phyloP scores from a whole-genome alignment of 2,329 filamentous ascomycete genomes.

The Fusarium pseudoanthophilum region DNA sequence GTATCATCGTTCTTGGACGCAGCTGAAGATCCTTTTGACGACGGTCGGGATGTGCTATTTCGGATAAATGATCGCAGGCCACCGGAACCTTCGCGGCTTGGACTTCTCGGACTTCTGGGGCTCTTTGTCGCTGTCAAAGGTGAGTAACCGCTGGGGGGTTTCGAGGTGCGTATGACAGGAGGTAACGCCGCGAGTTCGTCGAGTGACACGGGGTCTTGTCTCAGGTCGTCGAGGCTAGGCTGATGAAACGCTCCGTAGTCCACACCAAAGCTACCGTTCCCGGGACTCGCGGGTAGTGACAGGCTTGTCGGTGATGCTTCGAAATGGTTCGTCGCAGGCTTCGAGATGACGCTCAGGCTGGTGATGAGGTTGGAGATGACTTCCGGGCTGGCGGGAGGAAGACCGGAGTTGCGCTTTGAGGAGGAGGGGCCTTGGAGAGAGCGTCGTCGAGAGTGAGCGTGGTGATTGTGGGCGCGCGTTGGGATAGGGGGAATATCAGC shows the following conservation, averaged over 20 bases:
- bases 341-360: slow-evolving; percentile 74
- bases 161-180: slow-evolving; percentile 83
- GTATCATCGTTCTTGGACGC: slow-evolving; percentile 67
- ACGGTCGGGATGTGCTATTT: slow-evolving; percentile 63
- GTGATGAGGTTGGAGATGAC: slow-evolving; percentile 78
- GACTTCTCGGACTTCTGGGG: slow-evolving; percentile 59
- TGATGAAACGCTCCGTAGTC: slow-evolving; percentile 76
- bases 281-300: slow-evolving; percentile 53
- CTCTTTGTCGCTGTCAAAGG: slow-evolving; percentile 73
- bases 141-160: slow-evolving; percentile 81
- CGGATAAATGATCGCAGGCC: slow-evolving; percentile 71
- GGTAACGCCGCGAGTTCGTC: slow-evolving; percentile 71
- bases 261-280: slow-evolving; percentile 72
- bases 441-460: slow-evolving; percentile 28
- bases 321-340: slow-evolving; percentile 75
- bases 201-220: slow-evolving; percentile 60
- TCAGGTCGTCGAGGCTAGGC: slow-evolving; percentile 60
- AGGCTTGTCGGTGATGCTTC: slow-evolving; percentile 63
- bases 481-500: slow-evolving; percentile 49
- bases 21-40: slow-evolving; percentile 65
- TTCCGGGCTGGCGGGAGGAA: slow-evolving; percentile 69
- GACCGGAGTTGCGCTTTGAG: slow-evolving; percentile 34
- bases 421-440: slow-evolving; percentile 30
- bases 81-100: slow-evolving; percentile 58
- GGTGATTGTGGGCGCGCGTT: slow-evolving; percentile 37